phyloP scores from a whole-genome alignment of 176 grass and related monocot genomes.

The Elymus sibiricus region DNA sequence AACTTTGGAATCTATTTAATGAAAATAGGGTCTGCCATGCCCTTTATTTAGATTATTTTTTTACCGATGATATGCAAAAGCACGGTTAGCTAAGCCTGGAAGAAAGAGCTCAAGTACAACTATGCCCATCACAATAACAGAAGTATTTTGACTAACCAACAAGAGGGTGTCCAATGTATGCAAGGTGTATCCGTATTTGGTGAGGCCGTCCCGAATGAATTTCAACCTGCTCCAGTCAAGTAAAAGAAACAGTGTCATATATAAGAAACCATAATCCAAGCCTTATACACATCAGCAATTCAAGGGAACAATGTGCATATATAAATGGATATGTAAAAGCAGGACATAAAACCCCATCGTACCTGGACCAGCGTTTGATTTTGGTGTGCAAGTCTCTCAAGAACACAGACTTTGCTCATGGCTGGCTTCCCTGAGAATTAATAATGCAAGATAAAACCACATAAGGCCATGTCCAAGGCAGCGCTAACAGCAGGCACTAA shows the following conservation, averaged over 20 bases:
- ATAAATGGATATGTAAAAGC: background rate
- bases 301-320: background rate
- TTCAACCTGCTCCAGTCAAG: conserved; percentile 59
- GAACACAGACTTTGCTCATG: conserved; percentile 77
- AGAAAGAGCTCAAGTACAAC: background rate
- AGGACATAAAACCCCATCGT: conserved; percentile 7
- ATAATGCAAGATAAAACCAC: conserved; percentile 5
- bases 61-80: background rate
- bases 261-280: background rate
- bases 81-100: background rate
- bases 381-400: conserved; percentile 54
- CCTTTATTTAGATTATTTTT: background rate
- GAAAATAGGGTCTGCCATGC: conserved; percentile 1
- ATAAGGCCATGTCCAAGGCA: background rate
- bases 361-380: conserved; percentile 84
- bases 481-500: background rate
- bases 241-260: conserved; percentile 7
- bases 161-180: conserved; percentile 81
- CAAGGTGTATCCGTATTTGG: conserved; percentile 88
- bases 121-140: background rate
- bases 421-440: conserved; percentile 70
- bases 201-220: conserved; percentile 87
- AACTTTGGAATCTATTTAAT: conserved; percentile 7
- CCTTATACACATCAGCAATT: background rate
- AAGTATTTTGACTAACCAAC: conserved; percentile 43